Evolutionary conservation across 1,139 yeast genomes (phyloP).

Genomic region (Blastobotrys capitulatus): DNA sequence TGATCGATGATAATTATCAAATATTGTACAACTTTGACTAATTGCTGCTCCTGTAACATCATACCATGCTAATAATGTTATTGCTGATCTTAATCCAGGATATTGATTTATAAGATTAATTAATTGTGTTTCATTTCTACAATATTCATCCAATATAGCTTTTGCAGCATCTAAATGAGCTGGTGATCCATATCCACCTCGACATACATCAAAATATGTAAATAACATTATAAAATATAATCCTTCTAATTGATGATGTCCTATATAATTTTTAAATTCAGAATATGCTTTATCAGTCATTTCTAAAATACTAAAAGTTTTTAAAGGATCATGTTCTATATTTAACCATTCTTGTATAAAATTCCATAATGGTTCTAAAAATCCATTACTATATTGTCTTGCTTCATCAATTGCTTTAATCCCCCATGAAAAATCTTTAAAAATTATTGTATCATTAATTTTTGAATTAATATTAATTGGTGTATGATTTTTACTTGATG

Average conservation of each 20-base stretch:
- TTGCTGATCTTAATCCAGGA: conserved; percentile 23
- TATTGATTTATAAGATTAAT: conserved; percentile 10
- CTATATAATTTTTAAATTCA: conserved; percentile 19
- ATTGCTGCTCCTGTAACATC: conserved; percentile 22
- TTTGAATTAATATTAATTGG: not conserved
- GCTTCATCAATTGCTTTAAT: conserved; percentile 23
- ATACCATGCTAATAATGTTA: conserved; percentile 22
- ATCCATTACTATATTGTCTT: conserved; percentile 16
- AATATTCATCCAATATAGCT: conserved; percentile 20
- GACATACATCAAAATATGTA: conserved; percentile 22
- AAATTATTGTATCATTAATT: not conserved
- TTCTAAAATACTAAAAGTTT: conserved; percentile 17
- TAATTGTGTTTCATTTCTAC: conserved; percentile 15
- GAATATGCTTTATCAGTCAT: conserved; percentile 18
- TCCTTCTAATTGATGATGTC: conserved; percentile 20
- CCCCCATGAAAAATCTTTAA: conserved; percentile 21
- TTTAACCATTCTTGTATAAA: conserved; percentile 20
- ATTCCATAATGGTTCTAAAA: conserved; percentile 20
- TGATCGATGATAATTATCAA: conserved; percentile 23
- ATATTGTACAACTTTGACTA: conserved; percentile 15
- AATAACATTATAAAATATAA: conserved; percentile 22
- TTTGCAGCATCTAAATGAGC: conserved; percentile 20
- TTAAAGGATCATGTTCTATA: conserved; percentile 6
- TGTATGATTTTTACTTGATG: not conserved
- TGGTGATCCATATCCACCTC: conserved; percentile 22